These are phyloP conservation scores for Diaporthe ilicicola DNA, from an alignment of 2,329 filamentous ascomycete genomes.

Conservation along the genomic window DNA sequence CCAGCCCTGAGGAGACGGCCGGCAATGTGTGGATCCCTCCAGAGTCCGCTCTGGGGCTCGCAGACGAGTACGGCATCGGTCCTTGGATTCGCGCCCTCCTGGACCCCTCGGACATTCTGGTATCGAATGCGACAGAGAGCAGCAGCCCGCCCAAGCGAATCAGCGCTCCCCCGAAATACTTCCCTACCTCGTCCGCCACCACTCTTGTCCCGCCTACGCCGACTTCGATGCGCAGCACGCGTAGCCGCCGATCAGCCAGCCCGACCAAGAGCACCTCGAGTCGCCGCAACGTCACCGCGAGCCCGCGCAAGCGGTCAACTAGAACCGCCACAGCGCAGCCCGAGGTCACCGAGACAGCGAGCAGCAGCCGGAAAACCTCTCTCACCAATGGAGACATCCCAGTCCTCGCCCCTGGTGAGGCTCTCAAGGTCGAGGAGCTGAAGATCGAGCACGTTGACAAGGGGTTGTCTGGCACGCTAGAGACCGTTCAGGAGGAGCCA, in stretches of 20 bases:
- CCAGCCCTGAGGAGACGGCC: slow-evolving; percentile 90
- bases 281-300: slow-evolving; percentile 55
- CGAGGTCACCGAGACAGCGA: slow-evolving; percentile 46
- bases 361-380: slow-evolving; percentile 38
- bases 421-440: slow-evolving; percentile 37
- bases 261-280: slow-evolving; percentile 55
- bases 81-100: slow-evolving; percentile 93
- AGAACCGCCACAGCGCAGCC: slow-evolving; percentile 51
- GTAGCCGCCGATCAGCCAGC: slow-evolving; percentile 65
- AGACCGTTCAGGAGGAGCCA: slow-evolving; percentile 62
- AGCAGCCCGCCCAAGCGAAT: slow-evolving; percentile 78
- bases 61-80: slow-evolving; percentile 85
- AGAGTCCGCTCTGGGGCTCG: slow-evolving; percentile 79
- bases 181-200: slow-evolving; percentile 48
- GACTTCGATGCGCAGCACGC: slow-evolving; percentile 54
- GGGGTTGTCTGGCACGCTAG: slow-evolving; percentile 57
- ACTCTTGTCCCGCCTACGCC: slow-evolving; percentile 60
- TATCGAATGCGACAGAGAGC: slow-evolving; percentile 58
- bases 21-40: slow-evolving; percentile 97
- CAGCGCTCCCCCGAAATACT: slow-evolving; percentile 79
- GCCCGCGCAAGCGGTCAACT: slow-evolving; percentile 62
- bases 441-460: slow-evolving; percentile 59
- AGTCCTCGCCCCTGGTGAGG: slow-evolving; percentile 23
- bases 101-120: slow-evolving; percentile 80
- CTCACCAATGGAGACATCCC: slow-evolving; percentile 42